phyloP scores from a whole-genome alignment of 2,329 filamentous ascomycete species.

The Pseudodiploospora longispora region DNA sequence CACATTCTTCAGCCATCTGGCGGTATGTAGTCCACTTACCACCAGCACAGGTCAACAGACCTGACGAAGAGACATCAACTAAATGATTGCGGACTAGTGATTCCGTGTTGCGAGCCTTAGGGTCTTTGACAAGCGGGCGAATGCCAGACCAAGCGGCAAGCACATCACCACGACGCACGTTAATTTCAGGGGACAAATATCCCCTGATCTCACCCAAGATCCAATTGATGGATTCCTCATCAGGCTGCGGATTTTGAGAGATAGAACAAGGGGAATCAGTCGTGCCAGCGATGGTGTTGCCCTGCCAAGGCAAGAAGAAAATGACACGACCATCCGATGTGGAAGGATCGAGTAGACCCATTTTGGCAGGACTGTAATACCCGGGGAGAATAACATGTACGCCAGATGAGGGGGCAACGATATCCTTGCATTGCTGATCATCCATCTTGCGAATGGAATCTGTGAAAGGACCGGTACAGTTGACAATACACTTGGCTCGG shows the following conservation, averaged over 20 bases:
- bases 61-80: constrained; percentile 69
- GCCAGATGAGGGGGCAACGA: constrained; percentile 77
- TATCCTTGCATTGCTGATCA: constrained; percentile 61
- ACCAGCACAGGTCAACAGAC: constrained; percentile 75
- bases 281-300: constrained; percentile 84
- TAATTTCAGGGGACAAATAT: constrained; percentile 78
- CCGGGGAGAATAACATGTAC: constrained; percentile 82
- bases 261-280: constrained; percentile 73
- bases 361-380: constrained; percentile 76
- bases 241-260: constrained; percentile 63
- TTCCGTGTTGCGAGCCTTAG: constrained; percentile 77
- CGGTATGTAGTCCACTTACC: constrained; percentile 93
- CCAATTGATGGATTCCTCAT: constrained; percentile 81
- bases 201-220: constrained; percentile 76
- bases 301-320: constrained; percentile 91
- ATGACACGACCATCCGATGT: constrained; percentile 86
- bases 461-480: constrained; percentile 82
- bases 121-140: constrained; percentile 76
- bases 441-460: constrained; percentile 83
- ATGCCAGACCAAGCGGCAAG: constrained; percentile 86
- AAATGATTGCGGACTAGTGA: constrained; percentile 83
- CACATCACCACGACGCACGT: constrained; percentile 77
- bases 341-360: constrained; percentile 80
- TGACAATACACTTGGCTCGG: constrained; percentile 73
- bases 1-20: constrained; percentile 85